Evolutionary conservation across 345 rosid species (phyloP).

Genomic region (Populus pruinosa): DNA sequence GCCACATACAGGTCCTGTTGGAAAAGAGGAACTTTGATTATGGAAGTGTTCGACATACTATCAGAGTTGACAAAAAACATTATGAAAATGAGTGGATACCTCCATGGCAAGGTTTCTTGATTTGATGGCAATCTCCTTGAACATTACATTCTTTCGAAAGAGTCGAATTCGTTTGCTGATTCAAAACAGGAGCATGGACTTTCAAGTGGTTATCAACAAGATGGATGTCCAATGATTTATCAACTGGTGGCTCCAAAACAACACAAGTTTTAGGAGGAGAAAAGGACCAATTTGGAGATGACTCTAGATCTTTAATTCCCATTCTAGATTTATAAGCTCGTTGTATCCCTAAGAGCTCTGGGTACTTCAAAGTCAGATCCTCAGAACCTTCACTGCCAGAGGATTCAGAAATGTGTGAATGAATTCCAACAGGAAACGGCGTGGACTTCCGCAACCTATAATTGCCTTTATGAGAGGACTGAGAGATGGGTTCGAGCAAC

Average conservation of each 20-base stretch:
- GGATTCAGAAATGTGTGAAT: slow-evolving; percentile 48
- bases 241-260: slow-evolving; percentile 59
- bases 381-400: slow-evolving; percentile 46
- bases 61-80: background rate
- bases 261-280: slow-evolving; percentile 90
- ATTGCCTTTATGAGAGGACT: slow-evolving; percentile 30
- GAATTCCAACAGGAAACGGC: slow-evolving; percentile 49
- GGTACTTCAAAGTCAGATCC: slow-evolving; percentile 51
- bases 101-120: slow-evolving; percentile 13
- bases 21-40: background rate
- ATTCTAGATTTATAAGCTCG: slow-evolving; percentile 37
- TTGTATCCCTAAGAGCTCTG: slow-evolving; percentile 66
- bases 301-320: slow-evolving; percentile 42
- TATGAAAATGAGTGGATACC: slow-evolving; percentile 10
- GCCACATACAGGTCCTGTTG: slow-evolving; percentile 27
- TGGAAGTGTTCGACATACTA: background rate
- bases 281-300: slow-evolving; percentile 74
- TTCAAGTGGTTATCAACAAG: slow-evolving; percentile 20
- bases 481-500: slow-evolving; percentile 56
- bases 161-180: slow-evolving; percentile 13
- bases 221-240: slow-evolving; percentile 24
- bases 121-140: slow-evolving; percentile 15
- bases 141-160: slow-evolving; percentile 12
- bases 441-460: slow-evolving; percentile 41
- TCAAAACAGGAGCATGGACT: slow-evolving; percentile 10